phyloP scores from a whole-genome alignment of 106 monocot species.

The Allium fistulosum region DNA sequence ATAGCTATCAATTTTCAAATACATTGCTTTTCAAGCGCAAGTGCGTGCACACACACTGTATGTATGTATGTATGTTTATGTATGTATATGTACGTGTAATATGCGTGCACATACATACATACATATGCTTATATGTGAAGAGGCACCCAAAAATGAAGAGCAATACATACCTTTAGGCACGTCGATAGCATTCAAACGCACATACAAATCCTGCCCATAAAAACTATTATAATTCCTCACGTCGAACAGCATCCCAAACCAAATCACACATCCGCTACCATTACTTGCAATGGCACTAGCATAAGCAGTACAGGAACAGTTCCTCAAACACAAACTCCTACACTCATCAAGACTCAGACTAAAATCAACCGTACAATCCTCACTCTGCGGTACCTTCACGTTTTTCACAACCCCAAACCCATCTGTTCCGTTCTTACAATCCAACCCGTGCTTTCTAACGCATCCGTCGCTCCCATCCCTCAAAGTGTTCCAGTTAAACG shows the following conservation, averaged over 20 bases:
- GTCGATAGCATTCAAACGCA: not conserved
- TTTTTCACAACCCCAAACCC: not conserved
- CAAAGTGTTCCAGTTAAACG: constrained; percentile 10
- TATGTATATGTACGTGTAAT: too few relatives aligned
- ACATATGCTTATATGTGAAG: too few relatives aligned
- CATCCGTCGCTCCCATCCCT: not conserved
- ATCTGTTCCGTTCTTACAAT: not conserved
- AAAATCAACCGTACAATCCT: not conserved
- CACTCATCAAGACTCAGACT: constrained; percentile 1
- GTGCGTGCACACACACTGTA: too few relatives aligned
- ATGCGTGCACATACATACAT: too few relatives aligned
- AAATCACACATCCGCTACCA: not conserved
- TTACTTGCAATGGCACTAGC: not conserved
- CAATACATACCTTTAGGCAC: too few relatives aligned
- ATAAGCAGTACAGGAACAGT: constrained; percentile 5
- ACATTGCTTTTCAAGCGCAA: too few relatives aligned
- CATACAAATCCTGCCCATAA: constrained; percentile 2
- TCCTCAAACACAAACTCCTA: not conserved
- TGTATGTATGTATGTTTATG: too few relatives aligned
- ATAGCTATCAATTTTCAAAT: too few relatives aligned
- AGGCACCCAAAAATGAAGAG: too few relatives aligned
- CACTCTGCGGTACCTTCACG: not conserved
- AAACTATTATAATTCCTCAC: too few relatives aligned
- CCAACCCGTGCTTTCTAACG: not conserved
- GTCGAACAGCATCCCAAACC: not conserved